Evolutionary conservation across 768 basidiomycete genomes (phyloP), one percentile per base, ranked within the genome.

Genomic region (Suillus alpinus): DNA sequence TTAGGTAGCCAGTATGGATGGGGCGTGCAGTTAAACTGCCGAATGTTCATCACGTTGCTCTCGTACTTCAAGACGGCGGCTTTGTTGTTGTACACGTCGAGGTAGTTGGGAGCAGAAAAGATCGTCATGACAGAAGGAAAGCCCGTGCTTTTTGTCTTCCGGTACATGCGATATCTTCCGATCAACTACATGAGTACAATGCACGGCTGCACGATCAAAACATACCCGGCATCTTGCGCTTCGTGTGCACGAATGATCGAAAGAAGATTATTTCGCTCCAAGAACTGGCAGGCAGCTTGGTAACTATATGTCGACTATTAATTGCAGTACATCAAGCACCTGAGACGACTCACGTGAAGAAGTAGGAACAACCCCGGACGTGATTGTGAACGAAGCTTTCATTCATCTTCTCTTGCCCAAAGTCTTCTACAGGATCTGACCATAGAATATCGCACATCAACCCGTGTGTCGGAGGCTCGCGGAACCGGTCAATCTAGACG

Each of bases 101-200:
- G 88, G 71, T 98, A 98, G 73, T 98, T 95, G 44, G 97, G 97
- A 8, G 95, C 95, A 16, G 93, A 95, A 78, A 99, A 99, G 69
- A 99, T 95, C n/a, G 96, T 98, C 95, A 99, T 98, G 61, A 99
- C 95, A 16, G 95, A 96, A 18, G 97, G 96, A 81, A 99, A 98
- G 6, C 96, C 95, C 0, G 95, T 98, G 20, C 93, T 91, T 76
- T 94, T 94, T 5, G 96, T 98, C 77, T 99, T 99, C 66, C 95
- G 92, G 71, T 98, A 98, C 97, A 98, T 98, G 58, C 95, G 92
- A 73, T 96, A 97, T 13, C 93, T 94, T 36, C 58, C 29, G 50
- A 43, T 55, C 31, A 37, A 39, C 36, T 10, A 16, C 7, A 37
- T 61, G 14, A 56, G 40, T 39, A 51, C 47, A 56, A 26, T 23